A percentile compares a stretch with the other conserved stretches of the same genome.
Conservation (phyloP, 148 eudicot species). For the Vaccinium macrocarpon region DNA sequence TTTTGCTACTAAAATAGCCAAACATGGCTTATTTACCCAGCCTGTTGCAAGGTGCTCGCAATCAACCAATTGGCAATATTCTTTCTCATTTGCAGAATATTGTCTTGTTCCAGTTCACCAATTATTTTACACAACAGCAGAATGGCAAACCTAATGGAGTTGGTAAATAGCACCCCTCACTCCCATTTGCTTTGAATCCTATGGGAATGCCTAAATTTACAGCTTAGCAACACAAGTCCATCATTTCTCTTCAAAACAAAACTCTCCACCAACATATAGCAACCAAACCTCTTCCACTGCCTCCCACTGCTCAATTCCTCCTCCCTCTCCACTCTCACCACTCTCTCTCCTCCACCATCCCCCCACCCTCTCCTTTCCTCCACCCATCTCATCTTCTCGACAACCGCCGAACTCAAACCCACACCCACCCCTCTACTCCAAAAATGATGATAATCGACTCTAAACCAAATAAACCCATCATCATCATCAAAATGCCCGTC, state of each 20-base stretch:
- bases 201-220: constrained; percentile 52
- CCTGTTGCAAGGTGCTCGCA: neutral
- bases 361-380: constrained; percentile 49
- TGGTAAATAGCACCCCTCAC: constrained; percentile 11
- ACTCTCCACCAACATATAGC: constrained; percentile 62
- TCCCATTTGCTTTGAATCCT: constrained; percentile 55
- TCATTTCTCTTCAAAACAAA: constrained; percentile 58
- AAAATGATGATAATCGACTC: constrained; percentile 11
- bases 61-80: neutral
- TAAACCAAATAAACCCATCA: constrained; percentile 43
- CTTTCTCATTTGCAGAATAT: neutral
- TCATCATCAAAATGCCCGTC: constrained; percentile 12
- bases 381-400: constrained; percentile 55
- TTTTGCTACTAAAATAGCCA: neutral
- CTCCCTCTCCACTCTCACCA: constrained; percentile 19
- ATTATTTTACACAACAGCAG: neutral
- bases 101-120: neutral
- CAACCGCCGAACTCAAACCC: constrained; percentile 44
- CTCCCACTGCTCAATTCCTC: constrained; percentile 26
- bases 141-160: neutral
- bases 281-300: constrained; percentile 51
- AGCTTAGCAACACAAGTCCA: constrained; percentile 54
- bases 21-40: neutral
- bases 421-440: constrained; percentile 29
- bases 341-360: constrained; percentile 30